phyloP scores from a whole-genome alignment of 1,284 basidiomycete species.

The Rhodotorula sp. region DNA sequence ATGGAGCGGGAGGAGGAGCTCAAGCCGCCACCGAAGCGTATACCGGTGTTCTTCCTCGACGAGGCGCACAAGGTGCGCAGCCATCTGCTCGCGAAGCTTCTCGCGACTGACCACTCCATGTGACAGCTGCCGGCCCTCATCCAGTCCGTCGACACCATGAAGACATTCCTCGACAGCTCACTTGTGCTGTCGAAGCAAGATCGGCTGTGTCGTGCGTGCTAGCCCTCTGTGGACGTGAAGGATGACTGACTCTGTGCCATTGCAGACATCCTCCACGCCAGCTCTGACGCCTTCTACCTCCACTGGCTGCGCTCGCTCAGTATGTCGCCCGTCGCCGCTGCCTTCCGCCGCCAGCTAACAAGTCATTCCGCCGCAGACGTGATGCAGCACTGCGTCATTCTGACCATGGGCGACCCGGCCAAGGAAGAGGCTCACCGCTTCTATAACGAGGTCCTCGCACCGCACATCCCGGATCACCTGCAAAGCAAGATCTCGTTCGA shows the following conservation, averaged over 20 bases:
- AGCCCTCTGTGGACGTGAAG: neutral
- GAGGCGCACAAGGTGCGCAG: slow-evolving; percentile 68
- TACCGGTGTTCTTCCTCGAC: slow-evolving; percentile 77
- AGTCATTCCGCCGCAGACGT: slow-evolving; percentile 26
- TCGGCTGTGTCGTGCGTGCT: slow-evolving; percentile 64
- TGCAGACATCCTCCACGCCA: slow-evolving; percentile 63
- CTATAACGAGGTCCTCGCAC: slow-evolving; percentile 64
- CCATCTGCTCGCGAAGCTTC: neutral
- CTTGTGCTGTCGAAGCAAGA: slow-evolving; percentile 82
- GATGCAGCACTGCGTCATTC: slow-evolving; percentile 57
- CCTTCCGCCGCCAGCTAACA: neutral
- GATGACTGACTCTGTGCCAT: neutral
- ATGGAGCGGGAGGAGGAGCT: slow-evolving; percentile 37
- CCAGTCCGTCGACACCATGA: slow-evolving; percentile 72
- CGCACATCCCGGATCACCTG: slow-evolving; percentile 63
- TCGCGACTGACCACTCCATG: neutral
- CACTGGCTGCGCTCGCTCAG: slow-evolving; percentile 47
- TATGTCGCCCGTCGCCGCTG: neutral
- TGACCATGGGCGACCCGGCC: slow-evolving; percentile 74
- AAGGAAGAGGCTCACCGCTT: slow-evolving; percentile 66
- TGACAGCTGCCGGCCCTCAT: slow-evolving; percentile 57
- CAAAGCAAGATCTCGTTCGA: slow-evolving; percentile 65
- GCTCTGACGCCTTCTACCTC: slow-evolving; percentile 79
- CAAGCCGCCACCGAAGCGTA: slow-evolving; percentile 60
- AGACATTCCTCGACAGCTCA: slow-evolving; percentile 75